Evolutionary conservation across 2,329 filamentous ascomycete species (phyloP), one percentile per base, ranked within the genome.

Genomic region (Ophiobolus disseminans): DNA sequence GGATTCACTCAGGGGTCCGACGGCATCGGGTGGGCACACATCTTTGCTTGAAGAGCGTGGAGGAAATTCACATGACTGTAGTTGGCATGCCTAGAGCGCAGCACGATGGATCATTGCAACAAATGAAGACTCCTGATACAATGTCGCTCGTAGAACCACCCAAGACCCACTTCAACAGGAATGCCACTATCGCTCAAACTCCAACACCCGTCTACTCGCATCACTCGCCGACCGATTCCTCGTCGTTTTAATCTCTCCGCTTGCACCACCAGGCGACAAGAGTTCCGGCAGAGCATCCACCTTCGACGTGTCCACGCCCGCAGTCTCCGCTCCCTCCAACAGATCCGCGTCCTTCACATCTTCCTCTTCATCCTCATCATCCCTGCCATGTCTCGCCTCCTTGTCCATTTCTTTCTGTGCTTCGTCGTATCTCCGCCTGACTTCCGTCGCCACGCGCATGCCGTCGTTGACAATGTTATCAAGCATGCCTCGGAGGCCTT

Each of bases 391-490:
- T n/a, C 62, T 58, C 1, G 86, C 75, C 51, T 91, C 92, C 73
- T 87, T 88, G 74, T 97, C 93, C 58, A 97, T 77, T 68, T 97
- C 93, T 61, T 86, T 87, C 73, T 97, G 92, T 3, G 93, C 93
- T 70, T 99, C 94, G 55, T 99, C 93, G 88, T 97, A 96, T 35
- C 92, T 83, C 63, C 92, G 85, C 58, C 89, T 83, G 41, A 99
- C 93, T 72, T 99, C 94, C 1, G 88, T 90, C 0, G 94, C 94
- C 49, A 97, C 93, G 25, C 93, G 87, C 86, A 97, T 97, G 32
- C 94, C 94, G 69, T 99, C 94, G 1, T 89, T 96, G 57, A 97
- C 94, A 63, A 99, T 97, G 63, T 96, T 96, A 76, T 99, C 94
- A 30, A 99, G 79, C 50, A 99, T 94, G 16, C 94, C 94, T 32